Percentiles rank a stretch among this genome's conserved stretches.
phyloP scores from a whole-genome alignment of 23 red algal species.

The Pyropia haitanensis region DNA sequence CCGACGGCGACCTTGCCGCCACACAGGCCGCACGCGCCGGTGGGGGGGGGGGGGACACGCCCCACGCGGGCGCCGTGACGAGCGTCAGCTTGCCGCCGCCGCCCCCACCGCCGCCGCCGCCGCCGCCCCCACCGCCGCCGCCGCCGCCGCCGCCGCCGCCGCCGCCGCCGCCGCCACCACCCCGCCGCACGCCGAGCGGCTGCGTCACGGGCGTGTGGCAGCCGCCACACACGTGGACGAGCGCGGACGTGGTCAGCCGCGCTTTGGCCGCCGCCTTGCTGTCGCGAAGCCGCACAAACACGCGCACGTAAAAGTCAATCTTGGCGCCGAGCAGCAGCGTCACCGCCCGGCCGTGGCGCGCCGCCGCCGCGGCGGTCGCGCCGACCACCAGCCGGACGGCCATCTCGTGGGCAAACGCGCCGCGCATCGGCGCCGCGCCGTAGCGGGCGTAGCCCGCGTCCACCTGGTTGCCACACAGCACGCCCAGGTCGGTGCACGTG shows the following conservation, averaged over 20 bases:
- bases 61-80: not conserved
- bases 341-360: slow-evolving; percentile 59
- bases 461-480: slow-evolving; percentile 74
- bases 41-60: not conserved
- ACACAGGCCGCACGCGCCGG: slow-evolving; percentile 22
- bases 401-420: slow-evolving; percentile 72
- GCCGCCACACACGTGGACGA: too few relatives aligned
- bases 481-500: slow-evolving; percentile 86
- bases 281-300: slow-evolving; percentile 81
- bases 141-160: not conserved
- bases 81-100: not conserved
- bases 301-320: slow-evolving; percentile 97
- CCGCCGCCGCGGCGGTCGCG: slow-evolving; percentile 66
- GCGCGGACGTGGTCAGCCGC: not conserved
- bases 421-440: slow-evolving; percentile 38
- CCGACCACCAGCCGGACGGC: slow-evolving; percentile 70
- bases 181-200: not conserved
- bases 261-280: slow-evolving; percentile 16
- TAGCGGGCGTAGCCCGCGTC: slow-evolving; percentile 84
- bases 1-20: slow-evolving; percentile 28
- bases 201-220: not conserved
- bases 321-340: slow-evolving; percentile 72
- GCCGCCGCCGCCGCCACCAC: not conserved
- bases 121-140: not conserved
- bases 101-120: too few relatives aligned